phyloP scores from a whole-genome alignment of 2,329 filamentous ascomycete genomes.

The Colletotrichum chrysophilum region DNA sequence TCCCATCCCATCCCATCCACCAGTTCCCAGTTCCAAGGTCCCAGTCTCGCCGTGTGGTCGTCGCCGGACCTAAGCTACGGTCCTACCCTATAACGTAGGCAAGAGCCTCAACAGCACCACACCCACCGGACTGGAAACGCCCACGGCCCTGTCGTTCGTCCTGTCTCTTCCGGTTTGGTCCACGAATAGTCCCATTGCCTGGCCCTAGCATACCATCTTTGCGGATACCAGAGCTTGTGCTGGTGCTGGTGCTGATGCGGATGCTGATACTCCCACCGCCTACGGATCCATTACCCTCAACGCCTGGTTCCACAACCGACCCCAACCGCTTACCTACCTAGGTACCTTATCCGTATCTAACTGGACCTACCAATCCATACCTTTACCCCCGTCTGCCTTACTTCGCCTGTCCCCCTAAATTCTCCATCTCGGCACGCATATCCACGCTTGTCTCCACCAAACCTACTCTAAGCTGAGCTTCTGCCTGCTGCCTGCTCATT shows the following conservation, averaged over 20 bases:
- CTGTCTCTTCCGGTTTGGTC: not conserved
- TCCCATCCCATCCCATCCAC: not conserved
- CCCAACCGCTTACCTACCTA: not conserved
- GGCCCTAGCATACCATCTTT: not conserved
- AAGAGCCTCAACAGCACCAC: conserved; percentile 15
- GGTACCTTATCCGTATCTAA: not conserved
- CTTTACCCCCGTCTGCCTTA: not conserved
- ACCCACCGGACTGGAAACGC: conserved; percentile 2
- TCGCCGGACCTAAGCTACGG: not conserved
- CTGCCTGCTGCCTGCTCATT: not conserved
- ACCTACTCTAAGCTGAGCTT: not conserved
- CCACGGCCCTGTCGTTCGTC: not conserved
- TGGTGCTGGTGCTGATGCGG: not conserved
- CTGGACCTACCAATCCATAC: not conserved
- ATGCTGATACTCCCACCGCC: not conserved
- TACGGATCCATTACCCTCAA: not conserved
- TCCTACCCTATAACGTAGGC: not conserved
- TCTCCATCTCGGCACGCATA: not conserved
- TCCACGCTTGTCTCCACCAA: not conserved
- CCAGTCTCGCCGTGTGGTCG: not conserved
- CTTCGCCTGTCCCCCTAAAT: not conserved
- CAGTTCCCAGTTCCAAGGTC: not conserved
- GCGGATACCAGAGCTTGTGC: not conserved
- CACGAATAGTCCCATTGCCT: not conserved
- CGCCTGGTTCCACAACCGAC: not conserved